These are phyloP conservation scores for Eurotiales sp. DNA, from an alignment of 2,329 filamentous ascomycete species.

Conservation along the genomic window DNA sequence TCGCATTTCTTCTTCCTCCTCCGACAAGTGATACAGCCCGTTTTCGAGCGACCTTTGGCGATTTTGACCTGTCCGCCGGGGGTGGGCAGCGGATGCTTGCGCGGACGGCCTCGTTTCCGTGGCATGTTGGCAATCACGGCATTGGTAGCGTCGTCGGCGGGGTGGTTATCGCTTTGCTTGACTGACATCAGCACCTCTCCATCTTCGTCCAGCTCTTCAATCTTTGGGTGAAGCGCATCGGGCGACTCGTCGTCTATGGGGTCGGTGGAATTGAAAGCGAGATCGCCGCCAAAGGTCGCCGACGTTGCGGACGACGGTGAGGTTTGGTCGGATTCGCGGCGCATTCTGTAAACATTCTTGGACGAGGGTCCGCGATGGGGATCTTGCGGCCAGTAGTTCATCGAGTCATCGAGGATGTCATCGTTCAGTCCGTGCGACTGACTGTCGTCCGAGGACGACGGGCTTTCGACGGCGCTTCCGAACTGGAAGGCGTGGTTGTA, in stretches of 20 bases:
- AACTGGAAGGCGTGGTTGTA: constrained; percentile 13
- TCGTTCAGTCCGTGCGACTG: constrained; percentile 32
- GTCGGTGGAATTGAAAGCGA: constrained; percentile 13
- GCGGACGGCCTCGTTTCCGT: constrained; percentile 72
- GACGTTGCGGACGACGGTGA: constrained; percentile 24
- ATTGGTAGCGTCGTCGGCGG: constrained; percentile 20
- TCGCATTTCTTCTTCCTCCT: constrained; percentile 60
- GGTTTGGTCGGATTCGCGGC: constrained; percentile 17
- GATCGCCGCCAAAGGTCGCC: constrained; percentile 19
- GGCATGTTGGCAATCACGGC: constrained; percentile 30
- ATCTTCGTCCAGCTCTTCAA: constrained; percentile 52
- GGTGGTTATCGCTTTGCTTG: constrained; percentile 4
- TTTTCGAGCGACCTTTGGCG: constrained; percentile 66
- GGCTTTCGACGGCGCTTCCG: constrained; percentile 21
- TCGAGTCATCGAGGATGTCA: constrained; percentile 28
- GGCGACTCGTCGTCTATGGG: constrained; percentile 17
- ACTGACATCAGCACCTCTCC: constrained; percentile 32
- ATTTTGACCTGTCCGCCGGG: constrained; percentile 63
- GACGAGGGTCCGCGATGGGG: constrained; percentile 22
- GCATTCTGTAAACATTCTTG: constrained; percentile 15
- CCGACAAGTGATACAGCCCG: constrained; percentile 57
- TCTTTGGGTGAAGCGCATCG: constrained; percentile 47
- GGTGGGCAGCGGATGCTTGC: constrained; percentile 69
- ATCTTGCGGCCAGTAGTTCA: constrained; percentile 12
- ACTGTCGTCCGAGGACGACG: constrained; percentile 25